Percentiles rank a stretch among this genome's conserved stretches.
phyloP scores from a whole-genome alignment of 257 asterid genomes.

The Linderniella brevidens region DNA sequence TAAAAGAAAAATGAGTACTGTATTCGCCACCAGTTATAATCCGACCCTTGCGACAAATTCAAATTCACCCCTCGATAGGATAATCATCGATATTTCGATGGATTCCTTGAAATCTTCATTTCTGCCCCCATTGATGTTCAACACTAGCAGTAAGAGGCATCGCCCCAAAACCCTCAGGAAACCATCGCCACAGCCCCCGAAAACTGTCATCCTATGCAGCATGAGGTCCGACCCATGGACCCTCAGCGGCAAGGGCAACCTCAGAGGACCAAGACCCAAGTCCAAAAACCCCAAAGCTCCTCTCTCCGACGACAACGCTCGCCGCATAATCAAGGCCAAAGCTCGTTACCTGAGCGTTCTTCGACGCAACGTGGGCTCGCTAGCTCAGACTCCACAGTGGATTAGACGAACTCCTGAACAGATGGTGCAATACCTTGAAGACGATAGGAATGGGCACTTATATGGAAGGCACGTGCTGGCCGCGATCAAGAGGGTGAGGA shows the following conservation, averaged over 20 bases:
- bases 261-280: slow-evolving; percentile 54
- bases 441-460: slow-evolving; percentile 74
- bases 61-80: no score
- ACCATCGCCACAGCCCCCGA: slow-evolving; percentile 7
- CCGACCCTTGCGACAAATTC: no score
- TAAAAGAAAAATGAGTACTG: no score
- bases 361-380: slow-evolving; percentile 84
- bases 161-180: background rate
- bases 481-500: slow-evolving; percentile 71
- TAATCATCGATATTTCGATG: no score
- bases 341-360: slow-evolving; percentile 60
- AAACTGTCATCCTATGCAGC: slow-evolving; percentile 24
- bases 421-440: slow-evolving; percentile 77
- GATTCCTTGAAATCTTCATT: no score
- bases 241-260: slow-evolving; percentile 34
- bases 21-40: no score
- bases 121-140: background rate
- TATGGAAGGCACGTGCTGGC: slow-evolving; percentile 85
- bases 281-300: slow-evolving; percentile 65
- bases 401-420: slow-evolving; percentile 82
- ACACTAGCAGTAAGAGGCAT: background rate
- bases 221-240: slow-evolving; percentile 84
- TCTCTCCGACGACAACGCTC: slow-evolving; percentile 81
- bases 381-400: slow-evolving; percentile 79
- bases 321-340: slow-evolving; percentile 84